Percentiles rank a stretch among this genome's conserved stretches.
These are phyloP conservation scores for Fusarium caatingaense DNA, from an alignment of 2,329 filamentous ascomycete genomes.

Conservation along the genomic window DNA sequence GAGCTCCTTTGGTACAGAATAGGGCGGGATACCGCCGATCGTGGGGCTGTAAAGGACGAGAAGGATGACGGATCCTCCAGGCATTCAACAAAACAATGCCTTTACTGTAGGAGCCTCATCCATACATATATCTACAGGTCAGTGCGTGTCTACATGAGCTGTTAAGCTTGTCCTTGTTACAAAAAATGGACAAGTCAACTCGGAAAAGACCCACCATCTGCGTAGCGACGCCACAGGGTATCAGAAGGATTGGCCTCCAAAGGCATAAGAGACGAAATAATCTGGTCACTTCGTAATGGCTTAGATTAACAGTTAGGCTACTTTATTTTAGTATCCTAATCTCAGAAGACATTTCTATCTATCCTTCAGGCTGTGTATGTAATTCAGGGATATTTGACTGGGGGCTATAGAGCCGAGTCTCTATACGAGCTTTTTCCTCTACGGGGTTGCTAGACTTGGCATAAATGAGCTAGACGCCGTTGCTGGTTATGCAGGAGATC, in stretches of 20 bases:
- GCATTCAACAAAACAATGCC: background rate
- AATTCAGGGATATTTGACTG: no score
- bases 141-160: background rate
- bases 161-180: background rate
- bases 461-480: no score
- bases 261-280: no score
- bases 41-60: background rate
- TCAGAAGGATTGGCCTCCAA: background rate
- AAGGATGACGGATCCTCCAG: background rate
- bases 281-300: fast-evolving
- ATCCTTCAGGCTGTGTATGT: no score
- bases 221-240: background rate
- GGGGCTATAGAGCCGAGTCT: no score
- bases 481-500: no score
- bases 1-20: background rate
- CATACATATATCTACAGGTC: background rate
- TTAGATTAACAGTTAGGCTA: fast-evolving
- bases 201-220: background rate
- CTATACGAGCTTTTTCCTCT: no score
- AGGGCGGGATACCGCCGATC: background rate
- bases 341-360: no score
- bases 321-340: no score
- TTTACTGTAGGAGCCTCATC: background rate
- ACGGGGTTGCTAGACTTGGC: no score
- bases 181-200: background rate